These are phyloP conservation scores for Fraxinus platypoda DNA, from an alignment of 305 asterid species.

Conservation along the genomic window DNA sequence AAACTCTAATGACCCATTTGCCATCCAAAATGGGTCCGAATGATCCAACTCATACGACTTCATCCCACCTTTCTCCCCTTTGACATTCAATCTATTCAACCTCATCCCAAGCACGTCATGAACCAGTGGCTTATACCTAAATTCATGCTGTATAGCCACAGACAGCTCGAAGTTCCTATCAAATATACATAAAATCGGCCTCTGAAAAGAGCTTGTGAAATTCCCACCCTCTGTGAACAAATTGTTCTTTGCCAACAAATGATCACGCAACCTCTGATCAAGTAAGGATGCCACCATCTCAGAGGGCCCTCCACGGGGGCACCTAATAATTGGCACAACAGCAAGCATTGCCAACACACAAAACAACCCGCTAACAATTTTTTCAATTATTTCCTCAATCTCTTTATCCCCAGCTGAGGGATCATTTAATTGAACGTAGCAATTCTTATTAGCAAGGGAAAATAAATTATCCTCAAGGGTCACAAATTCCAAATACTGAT, in stretches of 20 bases:
- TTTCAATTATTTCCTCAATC: constrained; percentile 71
- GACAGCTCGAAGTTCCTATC: constrained; percentile 84
- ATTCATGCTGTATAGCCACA: constrained; percentile 79
- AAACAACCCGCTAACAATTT: constrained; percentile 66
- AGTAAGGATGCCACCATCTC: constrained; percentile 84
- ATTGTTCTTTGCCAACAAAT: constrained; percentile 75
- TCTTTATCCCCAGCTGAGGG: constrained; percentile 77
- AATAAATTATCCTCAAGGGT: constrained; percentile 71
- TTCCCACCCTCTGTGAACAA: constrained; percentile 71
- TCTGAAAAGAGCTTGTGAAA: constrained; percentile 73
- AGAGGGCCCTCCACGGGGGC: constrained; percentile 95
- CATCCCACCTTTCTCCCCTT: constrained; percentile 78
- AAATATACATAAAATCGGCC: constrained; percentile 80
- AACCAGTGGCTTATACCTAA: constrained; percentile 83
- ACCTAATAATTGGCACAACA: constrained; percentile 81
- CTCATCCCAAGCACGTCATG: constrained; percentile 89
- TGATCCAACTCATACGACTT: constrained; percentile 70
- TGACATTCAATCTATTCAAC: constrained; percentile 75
- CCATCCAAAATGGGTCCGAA: constrained; percentile 75
- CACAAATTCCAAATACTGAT: constrained; percentile 80
- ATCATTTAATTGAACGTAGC: constrained; percentile 74
- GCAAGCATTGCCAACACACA: constrained; percentile 78
- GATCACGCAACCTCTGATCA: constrained; percentile 83
- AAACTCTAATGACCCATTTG: constrained; percentile 70
- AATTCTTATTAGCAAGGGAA: constrained; percentile 66